Base-by-base conservation (phyloP, 148 eudicot genomes). In the Arctostaphylos glauca region DNA sequence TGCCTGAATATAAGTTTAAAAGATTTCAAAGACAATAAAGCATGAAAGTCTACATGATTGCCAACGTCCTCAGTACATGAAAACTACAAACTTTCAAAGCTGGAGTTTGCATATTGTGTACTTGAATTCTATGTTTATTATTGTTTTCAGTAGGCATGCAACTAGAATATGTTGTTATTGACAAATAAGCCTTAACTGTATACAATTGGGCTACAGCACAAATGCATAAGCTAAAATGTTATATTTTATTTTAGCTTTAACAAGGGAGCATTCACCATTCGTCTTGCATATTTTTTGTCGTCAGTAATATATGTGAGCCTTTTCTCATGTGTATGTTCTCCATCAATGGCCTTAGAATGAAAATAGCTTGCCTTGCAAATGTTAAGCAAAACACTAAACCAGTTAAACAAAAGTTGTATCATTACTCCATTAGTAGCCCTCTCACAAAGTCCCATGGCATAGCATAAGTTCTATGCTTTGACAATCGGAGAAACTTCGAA, bases 1-100 rank as follows among this genome's bases (percentile, higher is more conserved):
- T 74, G 87, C 86, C 93, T 90, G 84, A 55, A 85, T 67, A 56
- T 13, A 78, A 15, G 18, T 50, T 16, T 7, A 49, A 9, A 78
- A 41, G 9, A 47, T 56, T 48, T 50, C 6, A 14, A 52, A 15
- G 53, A 79, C 31, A 47, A 60, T 56, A 52, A 56, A 46, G 31
- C 13, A n/a, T 54, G 5, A n/a, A 70, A 38, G 59, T 66, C 59
- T 3, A 25, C 49, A 48, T 10, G 59, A 74, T 74, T 58, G 43
- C 49, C 66, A 67, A 8, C 25, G 43, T 3, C 6, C 47, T 44
- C 53, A 4, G 4, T 18, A 18, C 10, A 74, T 6, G 31, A 46
- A 21, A 47, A 48, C 19, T 12, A 7, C 18, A 46, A 81, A 81
- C n/a, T 72, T 58, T 56, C 47, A 64, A 44, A 46, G 2, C 18